Base-by-base conservation (phyloP, 108 stramenopile species). In the Cyclotella distinguenda region DNA sequence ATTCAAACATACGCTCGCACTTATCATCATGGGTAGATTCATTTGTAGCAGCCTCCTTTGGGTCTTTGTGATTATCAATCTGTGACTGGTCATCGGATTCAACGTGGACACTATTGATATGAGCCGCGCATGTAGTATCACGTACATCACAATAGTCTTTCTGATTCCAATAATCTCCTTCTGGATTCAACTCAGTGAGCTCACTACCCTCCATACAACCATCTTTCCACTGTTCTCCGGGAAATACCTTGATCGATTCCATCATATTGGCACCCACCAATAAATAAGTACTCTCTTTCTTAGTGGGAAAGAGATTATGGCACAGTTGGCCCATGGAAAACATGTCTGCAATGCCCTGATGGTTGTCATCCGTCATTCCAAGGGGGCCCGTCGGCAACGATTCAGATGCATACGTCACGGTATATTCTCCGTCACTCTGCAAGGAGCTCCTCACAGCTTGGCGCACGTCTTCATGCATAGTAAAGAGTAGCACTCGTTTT, bases 1-100 rank as follows among this genome's bases (percentile, higher is more conserved):
- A 60, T 27, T 60, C 59, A 60, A 60, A 60, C 59, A 60, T 60
- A 19, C 22, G 59, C 30, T 60, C 27, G 59, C 59, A 60, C 45
- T 60, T 60, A 13, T 60, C 40, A 44, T 60, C 59, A 27, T 60
- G 55, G 22, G 13, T 38, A 39, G 55, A 30, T 16, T 52, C 21
- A n/a, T n/a, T n/a, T n/a, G n/a, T n/a, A n/a, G n/a, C n/a, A n/a
- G n/a, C n/a, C n/a, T n/a, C n/a, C n/a, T n/a, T n/a, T n/a, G n/a
- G n/a, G n/a, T n/a, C n/a, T n/a, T n/a, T n/a, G n/a, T n/a, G n/a
- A n/a, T n/a, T n/a, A n/a, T n/a, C n/a, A n/a, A n/a, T n/a, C n/a
- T n/a, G n/a, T n/a, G n/a, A n/a, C n/a, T n/a, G n/a, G n/a, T n/a
- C n/a, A n/a, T n/a, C n/a, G n/a, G n/a, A n/a, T n/a, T n/a, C n/a